Conservation (phyloP, 768 basidiomycete species). For the Mycena polygramma region DNA sequence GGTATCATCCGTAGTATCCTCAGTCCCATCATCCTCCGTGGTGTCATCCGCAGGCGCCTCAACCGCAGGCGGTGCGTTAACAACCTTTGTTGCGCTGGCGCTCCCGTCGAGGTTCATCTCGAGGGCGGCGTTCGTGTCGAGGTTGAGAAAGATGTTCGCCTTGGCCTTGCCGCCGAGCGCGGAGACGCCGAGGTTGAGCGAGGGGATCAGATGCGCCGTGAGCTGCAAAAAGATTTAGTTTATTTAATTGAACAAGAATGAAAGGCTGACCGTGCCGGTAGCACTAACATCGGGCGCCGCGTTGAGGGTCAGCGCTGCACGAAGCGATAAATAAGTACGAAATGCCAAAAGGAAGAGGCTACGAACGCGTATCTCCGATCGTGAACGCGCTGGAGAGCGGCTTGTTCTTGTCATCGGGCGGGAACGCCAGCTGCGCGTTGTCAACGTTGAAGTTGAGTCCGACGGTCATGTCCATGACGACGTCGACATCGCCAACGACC, state of each 20-base stretch:
- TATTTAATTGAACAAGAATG: background rate
- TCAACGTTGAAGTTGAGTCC: slow-evolving; percentile 28
- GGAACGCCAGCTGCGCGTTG: slow-evolving; percentile 34
- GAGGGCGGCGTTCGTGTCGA: slow-evolving; percentile 44
- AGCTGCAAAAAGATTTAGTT: slow-evolving; percentile 7
- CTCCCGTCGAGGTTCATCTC: slow-evolving; percentile 39
- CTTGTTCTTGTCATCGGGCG: slow-evolving; percentile 7
- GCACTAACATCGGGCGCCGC: slow-evolving; percentile 44
- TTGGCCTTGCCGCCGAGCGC: slow-evolving; percentile 37
- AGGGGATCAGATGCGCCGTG: slow-evolving; percentile 49
- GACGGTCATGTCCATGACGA: slow-evolving; percentile 32
- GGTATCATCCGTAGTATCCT: background rate
- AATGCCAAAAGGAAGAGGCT: background rate
- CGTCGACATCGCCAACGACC: slow-evolving; percentile 28
- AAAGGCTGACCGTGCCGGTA: slow-evolving; percentile 33
- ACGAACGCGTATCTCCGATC: slow-evolving; percentile 31
- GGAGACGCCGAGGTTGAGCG: slow-evolving; percentile 44
- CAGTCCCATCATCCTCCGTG: background rate
- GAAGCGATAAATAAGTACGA: background rate
- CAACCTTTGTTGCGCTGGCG: slow-evolving; percentile 10
- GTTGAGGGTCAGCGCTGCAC: slow-evolving; percentile 40
- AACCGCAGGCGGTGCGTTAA: background rate
- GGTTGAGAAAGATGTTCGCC: slow-evolving; percentile 35
- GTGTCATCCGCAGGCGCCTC: background rate
- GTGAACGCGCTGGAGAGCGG: slow-evolving; percentile 22